These are phyloP conservation scores for Agrostemma githago DNA, from an alignment of 148 eudicot genomes.

Conservation along the genomic window DNA sequence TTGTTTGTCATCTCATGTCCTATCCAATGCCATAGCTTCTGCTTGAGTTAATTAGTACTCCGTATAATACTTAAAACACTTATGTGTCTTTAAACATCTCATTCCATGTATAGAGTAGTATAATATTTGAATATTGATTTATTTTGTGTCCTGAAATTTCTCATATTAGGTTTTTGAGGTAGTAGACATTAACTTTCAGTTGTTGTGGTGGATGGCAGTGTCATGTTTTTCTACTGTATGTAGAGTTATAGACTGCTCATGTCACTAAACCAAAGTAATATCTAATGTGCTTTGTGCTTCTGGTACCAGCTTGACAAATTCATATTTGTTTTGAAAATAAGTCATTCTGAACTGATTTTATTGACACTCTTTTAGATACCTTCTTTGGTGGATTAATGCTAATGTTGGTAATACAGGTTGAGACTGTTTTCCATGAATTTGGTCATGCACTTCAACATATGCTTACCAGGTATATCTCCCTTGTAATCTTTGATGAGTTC, in stretches of 20 bases:
- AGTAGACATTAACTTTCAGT: background rate
- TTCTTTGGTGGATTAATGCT: background rate
- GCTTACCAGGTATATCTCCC: slow-evolving; percentile 50
- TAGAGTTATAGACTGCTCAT: background rate
- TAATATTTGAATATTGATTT: background rate
- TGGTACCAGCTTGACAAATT: background rate
- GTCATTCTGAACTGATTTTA: background rate
- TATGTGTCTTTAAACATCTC: background rate
- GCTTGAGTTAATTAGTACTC: background rate
- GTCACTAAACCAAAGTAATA: slow-evolving; percentile 2
- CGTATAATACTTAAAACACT: background rate
- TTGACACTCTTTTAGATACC: background rate
- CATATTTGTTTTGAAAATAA: background rate
- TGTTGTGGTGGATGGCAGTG: background rate
- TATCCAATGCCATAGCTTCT: too few species aligned
- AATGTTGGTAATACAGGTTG: slow-evolving; percentile 50
- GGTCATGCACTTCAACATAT: slow-evolving; percentile 99
- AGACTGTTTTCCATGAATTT: slow-evolving; percentile 99
- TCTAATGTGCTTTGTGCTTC: background rate
- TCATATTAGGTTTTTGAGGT: background rate
- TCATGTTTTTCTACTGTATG: background rate
- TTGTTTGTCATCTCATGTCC: too few species aligned
- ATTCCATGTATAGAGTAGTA: background rate
- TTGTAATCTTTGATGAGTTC: background rate
- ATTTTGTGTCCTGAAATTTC: background rate